Base-by-base conservation (phyloP, 1,284 basidiomycete species). In the Neolentinus lepideus region DNA sequence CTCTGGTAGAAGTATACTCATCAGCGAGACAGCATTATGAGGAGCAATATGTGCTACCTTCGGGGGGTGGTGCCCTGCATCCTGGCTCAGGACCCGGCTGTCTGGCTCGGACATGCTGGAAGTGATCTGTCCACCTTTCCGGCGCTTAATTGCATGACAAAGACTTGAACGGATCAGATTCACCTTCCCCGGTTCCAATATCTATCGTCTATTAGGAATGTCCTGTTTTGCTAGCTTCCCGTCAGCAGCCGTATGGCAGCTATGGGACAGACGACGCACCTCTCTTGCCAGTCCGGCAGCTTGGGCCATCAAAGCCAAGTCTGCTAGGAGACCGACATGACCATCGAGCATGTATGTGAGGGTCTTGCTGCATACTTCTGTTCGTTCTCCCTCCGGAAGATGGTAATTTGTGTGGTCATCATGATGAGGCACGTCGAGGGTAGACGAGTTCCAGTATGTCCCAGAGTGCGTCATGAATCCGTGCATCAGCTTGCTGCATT, bases 281-380 rank as follows among this genome's bases (percentile, higher is more conserved):
- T 86, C 81, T 59, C 78, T 74, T 55, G 85, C 84, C 51, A 87
- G 67, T 2, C 77, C 82, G 9, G 85, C 84, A 35, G 75, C 75
- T 66, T 87, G 85, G 2, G 83, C 81, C 69, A 87, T 75, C 43
- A 86, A 64, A 1, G 81, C 83, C 56, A 88, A 65, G 62, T 88
- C 85, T 35, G 80, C 80, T 21, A 78, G 66, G 21, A 88, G 70
- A 25, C 85, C 85, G 6, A 84, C 80, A 51, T 76, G 69, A 4
- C 84, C 84, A 63, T 84, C 83, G 36, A 88, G 70, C 78, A 85
- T 76, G 63, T 88, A 88, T 0, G 85, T 88, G 60, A 88, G 79
- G 0, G 81, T 84, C 56, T 75, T 81, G 14, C 66, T 70, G 67
- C 85, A 88, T 16, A 79, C 66, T 16, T 64, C 60, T n/a, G 65